These are phyloP conservation scores for Chlorella sp. DNA, from an alignment of 139 green algal species.

Conservation along the genomic window DNA sequence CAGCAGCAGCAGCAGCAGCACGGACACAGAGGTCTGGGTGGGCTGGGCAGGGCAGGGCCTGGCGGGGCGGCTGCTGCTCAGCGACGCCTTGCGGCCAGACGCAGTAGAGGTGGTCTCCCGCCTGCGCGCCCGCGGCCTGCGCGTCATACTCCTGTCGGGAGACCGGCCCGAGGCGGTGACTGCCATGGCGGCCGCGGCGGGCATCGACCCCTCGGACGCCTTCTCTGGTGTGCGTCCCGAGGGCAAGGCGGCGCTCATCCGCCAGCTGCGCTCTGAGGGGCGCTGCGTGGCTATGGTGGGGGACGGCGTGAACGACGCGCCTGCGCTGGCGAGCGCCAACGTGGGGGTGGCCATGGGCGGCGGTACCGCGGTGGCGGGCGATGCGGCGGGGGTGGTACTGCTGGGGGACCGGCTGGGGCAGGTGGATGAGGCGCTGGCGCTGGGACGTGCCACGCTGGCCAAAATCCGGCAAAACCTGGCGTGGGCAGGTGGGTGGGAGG, in stretches of 20 bases:
- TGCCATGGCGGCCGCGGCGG: constrained; percentile 65
- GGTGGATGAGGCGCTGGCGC: constrained; percentile 80
- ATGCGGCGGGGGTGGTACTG: constrained; percentile 90
- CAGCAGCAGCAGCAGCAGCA: constrained; percentile 27
- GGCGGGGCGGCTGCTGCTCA: constrained; percentile 69
- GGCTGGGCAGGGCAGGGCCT: constrained; percentile 67
- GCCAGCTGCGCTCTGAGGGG: constrained; percentile 52
- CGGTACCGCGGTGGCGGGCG: constrained; percentile 79
- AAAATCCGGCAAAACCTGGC: constrained; percentile 96
- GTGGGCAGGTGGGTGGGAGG: constrained; percentile 71
- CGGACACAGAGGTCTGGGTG: constrained; percentile 67
- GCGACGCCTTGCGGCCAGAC: constrained; percentile 77
- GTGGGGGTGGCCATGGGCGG: constrained; percentile 84
- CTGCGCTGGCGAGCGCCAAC: constrained; percentile 83
- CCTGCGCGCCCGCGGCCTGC: constrained; percentile 71
- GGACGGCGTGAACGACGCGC: constrained; percentile 97
- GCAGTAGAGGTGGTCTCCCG: constrained; percentile 60
- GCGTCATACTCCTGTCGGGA: constrained; percentile 81
- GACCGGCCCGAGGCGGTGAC: constrained; percentile 71
- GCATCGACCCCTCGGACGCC: constrained; percentile 52
- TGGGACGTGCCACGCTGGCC: constrained; percentile 78
- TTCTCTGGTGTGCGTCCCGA: constrained; percentile 58
- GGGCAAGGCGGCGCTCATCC: constrained; percentile 61
- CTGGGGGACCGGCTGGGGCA: constrained; percentile 88
- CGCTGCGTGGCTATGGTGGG: constrained; percentile 92